Base-by-base conservation (phyloP, 2,329 filamentous ascomycete genomes). In the Ascomycota sp. region DNA sequence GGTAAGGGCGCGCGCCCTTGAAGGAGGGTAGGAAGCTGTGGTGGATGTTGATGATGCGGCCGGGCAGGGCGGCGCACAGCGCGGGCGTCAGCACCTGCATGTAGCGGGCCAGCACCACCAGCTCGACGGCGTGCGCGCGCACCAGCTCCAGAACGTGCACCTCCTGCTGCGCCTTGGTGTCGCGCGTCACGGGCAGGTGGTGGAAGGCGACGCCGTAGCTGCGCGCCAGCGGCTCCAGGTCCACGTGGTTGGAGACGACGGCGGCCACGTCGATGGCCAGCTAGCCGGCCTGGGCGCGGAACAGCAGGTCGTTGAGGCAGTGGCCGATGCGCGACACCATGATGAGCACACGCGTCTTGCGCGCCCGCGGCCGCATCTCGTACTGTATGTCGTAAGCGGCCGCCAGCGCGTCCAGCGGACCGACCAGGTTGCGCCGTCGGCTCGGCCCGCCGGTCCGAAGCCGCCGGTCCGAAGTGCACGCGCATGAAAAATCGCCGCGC, bases 251-350 rank as follows among this genome's bases (percentile, higher is more conserved):
- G 34, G 78, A 85, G 25, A 89, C 72, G 44, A 89, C 77, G 39
- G 83, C 51, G 4, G 78, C 76, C 30, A 85, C 61, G 17, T 83
- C 76, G 40, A 86, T 74, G 43, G 63, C 65, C 31, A 89, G 61
- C 54, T 85, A 77, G 27, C 69, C 69, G 12, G 72, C 74, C 50
- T 74, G 75, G 44, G 75, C 67, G 33, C 80, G 72, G 69, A 82
- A 89, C 23, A 89, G 65, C 29, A 89, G 59, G 52, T 86, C 78
- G 52, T 85, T 85, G 31, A 86, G 61, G 51, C 79, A 86, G 59
- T 86, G 79, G 7, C 79, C 80, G 43, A 82, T 85, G 59, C 85
- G 85, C 44, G 78, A 85, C 20, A 86, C 80, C 79, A 89, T 86
- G 59, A 89, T 81, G 42, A 89, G 60, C 29, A 85, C 74, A 39